A percentile compares a stretch with the other conserved stretches of the same genome.
Conservation (phyloP, 2,329 filamentous ascomycete species). For the Clonostachys rhizophaga region DNA sequence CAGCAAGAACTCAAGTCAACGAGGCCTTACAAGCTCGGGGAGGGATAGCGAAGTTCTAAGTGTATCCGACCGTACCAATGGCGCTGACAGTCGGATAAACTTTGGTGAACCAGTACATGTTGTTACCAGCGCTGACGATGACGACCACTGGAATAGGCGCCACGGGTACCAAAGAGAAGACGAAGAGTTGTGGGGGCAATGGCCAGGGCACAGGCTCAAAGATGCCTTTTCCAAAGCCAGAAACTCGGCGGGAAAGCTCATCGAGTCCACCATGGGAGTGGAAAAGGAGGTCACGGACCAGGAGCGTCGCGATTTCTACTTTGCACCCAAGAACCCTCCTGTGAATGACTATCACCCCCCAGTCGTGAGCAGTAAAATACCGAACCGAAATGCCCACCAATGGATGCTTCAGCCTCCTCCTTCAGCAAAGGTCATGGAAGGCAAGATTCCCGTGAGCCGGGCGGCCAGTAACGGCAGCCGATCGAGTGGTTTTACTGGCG, state of each 20-base stretch:
- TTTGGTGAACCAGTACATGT: slow-evolving; percentile 31
- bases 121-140: slow-evolving; percentile 35
- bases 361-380: slow-evolving; percentile 71
- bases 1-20: slow-evolving; percentile 54
- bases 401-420: slow-evolving; percentile 96
- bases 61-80: slow-evolving; percentile 28
- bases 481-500: slow-evolving; percentile 37
- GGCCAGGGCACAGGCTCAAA: slow-evolving; percentile 51
- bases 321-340: slow-evolving; percentile 59
- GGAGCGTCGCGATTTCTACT: slow-evolving; percentile 57
- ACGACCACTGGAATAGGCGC: slow-evolving; percentile 65
- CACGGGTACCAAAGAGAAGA: slow-evolving; percentile 80
- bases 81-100: background rate
- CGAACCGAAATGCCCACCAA: slow-evolving; percentile 63
- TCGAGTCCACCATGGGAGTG: slow-evolving; percentile 46
- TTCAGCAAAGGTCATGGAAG: slow-evolving; percentile 86
- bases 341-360: slow-evolving; percentile 85
- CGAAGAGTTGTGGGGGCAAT: slow-evolving; percentile 77
- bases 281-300: slow-evolving; percentile 48
- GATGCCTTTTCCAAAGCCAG: slow-evolving; percentile 56
- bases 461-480: slow-evolving; percentile 54
- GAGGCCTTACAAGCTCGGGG: slow-evolving; percentile 53
- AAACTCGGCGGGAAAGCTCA: slow-evolving; percentile 46
- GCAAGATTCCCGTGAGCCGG: slow-evolving; percentile 67
- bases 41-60: slow-evolving; percentile 45